Percentiles rank a stretch among this genome's conserved stretches.
Conservation (phyloP, 2,329 filamentous ascomycete species). For the Arthroderma sp. region DNA sequence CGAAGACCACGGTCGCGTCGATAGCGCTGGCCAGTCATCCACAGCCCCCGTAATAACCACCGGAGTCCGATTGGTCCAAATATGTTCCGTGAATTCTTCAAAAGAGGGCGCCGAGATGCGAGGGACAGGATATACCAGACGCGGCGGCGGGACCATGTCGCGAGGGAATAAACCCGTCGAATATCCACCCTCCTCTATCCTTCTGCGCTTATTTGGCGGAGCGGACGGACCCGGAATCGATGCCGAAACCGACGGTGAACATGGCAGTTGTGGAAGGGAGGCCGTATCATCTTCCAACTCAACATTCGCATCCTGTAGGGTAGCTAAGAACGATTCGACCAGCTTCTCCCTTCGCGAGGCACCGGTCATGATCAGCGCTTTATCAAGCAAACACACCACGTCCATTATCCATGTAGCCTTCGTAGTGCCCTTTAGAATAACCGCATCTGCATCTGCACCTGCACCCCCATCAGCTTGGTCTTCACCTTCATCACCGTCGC, state of each 20-base stretch:
- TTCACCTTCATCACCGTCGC: no score
- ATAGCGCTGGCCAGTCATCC: conserved; percentile 64
- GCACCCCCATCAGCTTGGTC: no score
- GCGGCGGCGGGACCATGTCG: conserved; percentile 20
- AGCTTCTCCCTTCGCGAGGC: conserved; percentile 42
- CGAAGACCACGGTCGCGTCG: conserved; percentile 54
- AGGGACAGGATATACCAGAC: conserved; percentile 24
- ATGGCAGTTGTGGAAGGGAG: conserved; percentile 1
- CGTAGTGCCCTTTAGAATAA: no score
- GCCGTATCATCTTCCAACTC: conserved; percentile 6
- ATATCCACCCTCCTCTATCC: conserved; percentile 12
- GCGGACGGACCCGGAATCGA: not conserved
- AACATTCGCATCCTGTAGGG: conserved; percentile 16
- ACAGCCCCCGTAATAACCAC: conserved; percentile 57
- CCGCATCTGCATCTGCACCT: no score
- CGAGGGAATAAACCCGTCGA: conserved; percentile 20
- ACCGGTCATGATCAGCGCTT: conserved; percentile 62
- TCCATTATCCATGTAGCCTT: conserved; percentile 37
- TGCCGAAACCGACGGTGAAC: not conserved
- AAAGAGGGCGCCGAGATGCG: conserved; percentile 39
- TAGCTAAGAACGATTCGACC: conserved; percentile 25
- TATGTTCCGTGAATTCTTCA: conserved; percentile 48
- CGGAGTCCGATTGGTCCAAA: conserved; percentile 41
- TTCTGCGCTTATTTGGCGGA: conserved; percentile 19
- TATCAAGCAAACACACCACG: conserved; percentile 57